phyloP scores from a whole-genome alignment of 371 early-diverging fungal genomes.

The Chytridium lagenaria region DNA sequence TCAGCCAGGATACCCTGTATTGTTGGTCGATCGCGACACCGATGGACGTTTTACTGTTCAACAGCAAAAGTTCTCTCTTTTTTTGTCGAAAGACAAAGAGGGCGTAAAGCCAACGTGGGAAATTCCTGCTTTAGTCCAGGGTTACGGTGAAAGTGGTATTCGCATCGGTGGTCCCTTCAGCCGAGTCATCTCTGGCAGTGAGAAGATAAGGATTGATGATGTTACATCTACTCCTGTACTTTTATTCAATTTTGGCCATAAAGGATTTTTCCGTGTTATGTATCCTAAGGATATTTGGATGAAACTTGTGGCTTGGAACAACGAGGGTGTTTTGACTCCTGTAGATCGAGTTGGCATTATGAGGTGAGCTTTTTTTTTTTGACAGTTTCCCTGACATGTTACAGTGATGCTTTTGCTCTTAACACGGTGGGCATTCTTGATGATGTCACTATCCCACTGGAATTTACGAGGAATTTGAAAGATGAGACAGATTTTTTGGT shows the following conservation, averaged over 20 bases:
- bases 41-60: constrained; percentile 51
- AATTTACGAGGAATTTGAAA: constrained; percentile 22
- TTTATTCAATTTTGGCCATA: constrained; percentile 36
- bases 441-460: constrained; percentile 27
- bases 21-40: constrained; percentile 58
- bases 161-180: constrained; percentile 12
- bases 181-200: neutral
- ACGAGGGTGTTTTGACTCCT: constrained; percentile 21
- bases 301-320: constrained; percentile 27
- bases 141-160: constrained; percentile 13
- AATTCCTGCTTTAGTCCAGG: constrained; percentile 58
- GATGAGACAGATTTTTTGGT: constrained; percentile 36
- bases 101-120: constrained; percentile 55
- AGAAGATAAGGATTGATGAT: neutral
- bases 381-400: neutral
- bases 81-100: constrained; percentile 25
- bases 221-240: constrained; percentile 21
- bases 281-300: constrained; percentile 33
- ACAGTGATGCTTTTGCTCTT: constrained; percentile 41
- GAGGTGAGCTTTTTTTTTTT: constrained; percentile 21
- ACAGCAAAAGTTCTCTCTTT: constrained; percentile 72
- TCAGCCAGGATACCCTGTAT: constrained; percentile 78
- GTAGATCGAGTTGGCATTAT: constrained; percentile 43
- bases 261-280: constrained; percentile 41
- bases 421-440: constrained; percentile 30